Base-by-base conservation (phyloP, 768 basidiomycete species). In the Mycena vulgaris region DNA sequence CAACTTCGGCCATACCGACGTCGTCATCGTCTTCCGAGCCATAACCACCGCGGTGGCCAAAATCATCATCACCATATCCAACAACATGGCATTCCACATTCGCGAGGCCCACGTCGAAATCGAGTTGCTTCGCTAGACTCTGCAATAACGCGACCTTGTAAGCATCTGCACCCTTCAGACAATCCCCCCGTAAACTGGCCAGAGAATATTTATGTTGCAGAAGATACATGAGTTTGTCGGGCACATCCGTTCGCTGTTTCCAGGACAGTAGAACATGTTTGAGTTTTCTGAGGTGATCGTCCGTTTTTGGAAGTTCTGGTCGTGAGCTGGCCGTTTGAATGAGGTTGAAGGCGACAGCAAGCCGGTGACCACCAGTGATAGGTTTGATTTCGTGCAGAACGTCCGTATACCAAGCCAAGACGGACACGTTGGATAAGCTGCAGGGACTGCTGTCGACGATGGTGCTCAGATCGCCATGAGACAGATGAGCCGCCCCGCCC, bases 371-470 rank as follows among this genome's bases (percentile, higher is more conserved):
- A 17, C 77, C 74, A 3, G 78, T 81, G 56, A 85, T 76, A 11
- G 80, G 81, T 64, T 82, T 83, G 66, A 84, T 75, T 62, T 82
- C 81, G 71, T 82, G 83, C 17, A 68, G 60, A 21, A 84, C 83
- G 68, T 82, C 83, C 19, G 80, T 82, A 66, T 85, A 84, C 83
- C 85, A 86, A 11, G 82, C 77, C 21, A 84, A 71, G n/a, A 82
- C 78, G 19, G 80, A 75, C 0, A 81, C 81, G 14, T 71, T 30
- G 3, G 71, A 51, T 5, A 66, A 37, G 45, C 79, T 79, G 33
- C 61, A 21, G 42, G 17, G 33, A 7, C 66, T 74, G 40, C 76
- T 71, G 69, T 83, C 80, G 72, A 84, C 75, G 14, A 77, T 64
- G 45, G 65, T 35, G 42, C 52, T 33, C 27, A 64, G 47, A 33